These are phyloP conservation scores for Hypomontagnella submonticulosa DNA, from an alignment of 495 filamentous ascomycete species.

Conservation along the genomic window DNA sequence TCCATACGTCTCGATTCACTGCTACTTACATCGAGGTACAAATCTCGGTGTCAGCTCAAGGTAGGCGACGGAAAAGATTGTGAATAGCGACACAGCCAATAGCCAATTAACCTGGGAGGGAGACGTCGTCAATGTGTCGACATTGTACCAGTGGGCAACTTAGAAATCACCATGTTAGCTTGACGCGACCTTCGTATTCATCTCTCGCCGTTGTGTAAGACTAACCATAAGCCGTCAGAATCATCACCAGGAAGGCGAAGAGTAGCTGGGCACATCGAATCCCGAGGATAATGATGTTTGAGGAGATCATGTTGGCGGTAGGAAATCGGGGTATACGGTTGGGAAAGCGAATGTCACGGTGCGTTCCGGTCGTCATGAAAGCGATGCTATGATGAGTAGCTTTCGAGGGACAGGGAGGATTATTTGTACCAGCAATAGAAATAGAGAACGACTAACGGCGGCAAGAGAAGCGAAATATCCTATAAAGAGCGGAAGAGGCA, in stretches of 20 bases:
- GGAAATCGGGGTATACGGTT: constrained; percentile 34
- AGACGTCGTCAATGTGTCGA: constrained; percentile 54
- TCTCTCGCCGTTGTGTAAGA: constrained; percentile 8
- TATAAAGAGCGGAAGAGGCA: constrained; percentile 40
- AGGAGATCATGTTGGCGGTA: constrained; percentile 36
- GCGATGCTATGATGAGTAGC: constrained; percentile 11
- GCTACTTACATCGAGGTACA: constrained; percentile 51
- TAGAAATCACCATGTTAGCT: constrained; percentile 16
- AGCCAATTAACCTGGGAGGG: constrained; percentile 77
- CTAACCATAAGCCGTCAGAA: constrained; percentile 76
- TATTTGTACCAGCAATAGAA: constrained; percentile 42
- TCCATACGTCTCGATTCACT: neutral
- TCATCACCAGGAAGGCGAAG: constrained; percentile 74
- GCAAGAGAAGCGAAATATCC: constrained; percentile 28
- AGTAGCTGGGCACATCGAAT: constrained; percentile 64
- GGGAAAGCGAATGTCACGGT: constrained; percentile 45
- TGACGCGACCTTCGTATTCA: neutral
- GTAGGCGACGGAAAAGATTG: constrained; percentile 71
- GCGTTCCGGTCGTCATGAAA: constrained; percentile 42
- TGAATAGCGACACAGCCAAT: constrained; percentile 73
- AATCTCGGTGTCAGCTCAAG: constrained; percentile 72
- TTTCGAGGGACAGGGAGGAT: constrained; percentile 16
- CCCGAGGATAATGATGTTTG: constrained; percentile 42
- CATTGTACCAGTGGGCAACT: constrained; percentile 66
- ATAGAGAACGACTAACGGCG: constrained; percentile 30